These are phyloP conservation scores for Houttuynia cordata DNA, from an alignment of 164 flowering plant genomes.

Conservation along the genomic window DNA sequence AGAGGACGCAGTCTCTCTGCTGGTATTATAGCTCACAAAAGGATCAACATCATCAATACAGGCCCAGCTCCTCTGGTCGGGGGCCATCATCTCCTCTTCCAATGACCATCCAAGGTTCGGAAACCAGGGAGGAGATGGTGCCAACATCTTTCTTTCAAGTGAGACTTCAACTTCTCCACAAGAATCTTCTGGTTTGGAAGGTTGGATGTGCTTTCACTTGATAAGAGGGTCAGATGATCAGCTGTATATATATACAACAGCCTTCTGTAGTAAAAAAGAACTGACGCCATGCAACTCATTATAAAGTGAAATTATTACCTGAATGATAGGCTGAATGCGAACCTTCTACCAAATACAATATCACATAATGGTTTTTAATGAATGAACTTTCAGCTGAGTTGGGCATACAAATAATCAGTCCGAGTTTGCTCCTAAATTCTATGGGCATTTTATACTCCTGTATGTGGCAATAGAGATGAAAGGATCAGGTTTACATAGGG, in stretches of 20 bases:
- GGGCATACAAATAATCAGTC: not conserved
- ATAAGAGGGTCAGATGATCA: not conserved
- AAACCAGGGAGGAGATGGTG: conserved; percentile 10
- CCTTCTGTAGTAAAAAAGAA: not conserved
- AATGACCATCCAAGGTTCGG: conserved; percentile 15
- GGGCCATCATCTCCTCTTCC: conserved; percentile 2
- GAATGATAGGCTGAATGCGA: not conserved
- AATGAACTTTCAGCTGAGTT: too few species aligned
- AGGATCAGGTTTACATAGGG: not conserved
- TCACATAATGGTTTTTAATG: too few species aligned
- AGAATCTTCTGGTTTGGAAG: not conserved
- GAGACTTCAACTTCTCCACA: not conserved
- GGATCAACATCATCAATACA: not conserved
- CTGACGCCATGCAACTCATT: not conserved
- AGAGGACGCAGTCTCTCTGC: not conserved
- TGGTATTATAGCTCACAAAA: not conserved
- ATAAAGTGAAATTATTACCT: not conserved
- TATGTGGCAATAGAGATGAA: not conserved
- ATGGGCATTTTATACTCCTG: not conserved
- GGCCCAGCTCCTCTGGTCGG: not conserved
- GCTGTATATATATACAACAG: not conserved
- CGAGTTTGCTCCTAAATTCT: not conserved
- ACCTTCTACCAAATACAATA: too few species aligned
- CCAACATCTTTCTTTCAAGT: conserved; percentile 6
- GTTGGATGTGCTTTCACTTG: not conserved